These are phyloP conservation scores for Pythium plurisporium DNA, from an alignment of 352 stramenopile genomes.

Conservation along the genomic window DNA sequence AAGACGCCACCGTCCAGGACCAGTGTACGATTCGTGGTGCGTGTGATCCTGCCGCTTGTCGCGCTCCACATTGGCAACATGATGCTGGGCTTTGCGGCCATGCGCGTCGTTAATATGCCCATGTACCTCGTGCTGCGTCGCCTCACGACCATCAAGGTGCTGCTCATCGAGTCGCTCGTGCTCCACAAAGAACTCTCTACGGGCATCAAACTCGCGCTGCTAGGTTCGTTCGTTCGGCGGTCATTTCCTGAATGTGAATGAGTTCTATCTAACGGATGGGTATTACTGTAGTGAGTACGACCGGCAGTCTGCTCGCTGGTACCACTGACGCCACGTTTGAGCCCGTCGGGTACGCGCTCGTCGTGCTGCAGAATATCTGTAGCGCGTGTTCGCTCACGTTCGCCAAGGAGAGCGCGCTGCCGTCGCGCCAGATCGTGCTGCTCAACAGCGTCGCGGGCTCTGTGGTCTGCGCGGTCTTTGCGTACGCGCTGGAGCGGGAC, in stretches of 20 bases:
- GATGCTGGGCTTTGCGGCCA: slow-evolving; percentile 58
- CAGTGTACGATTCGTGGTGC: slow-evolving; percentile 25
- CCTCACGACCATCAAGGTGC: slow-evolving; percentile 69
- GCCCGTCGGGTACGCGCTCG: slow-evolving; percentile 44
- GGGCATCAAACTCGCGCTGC: slow-evolving; percentile 51
- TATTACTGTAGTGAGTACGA: slow-evolving; percentile 39
- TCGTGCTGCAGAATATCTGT: slow-evolving; percentile 66
- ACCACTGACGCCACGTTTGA: slow-evolving; percentile 48
- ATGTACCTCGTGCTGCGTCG: slow-evolving; percentile 69
- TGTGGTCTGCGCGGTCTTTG: slow-evolving; percentile 37
- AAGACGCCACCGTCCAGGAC: no score
- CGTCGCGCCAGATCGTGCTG: slow-evolving; percentile 47
- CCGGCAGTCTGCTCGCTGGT: slow-evolving; percentile 53
- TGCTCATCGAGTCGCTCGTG: slow-evolving; percentile 75
- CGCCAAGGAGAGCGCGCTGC: slow-evolving; percentile 56
- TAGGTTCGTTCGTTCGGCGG: slow-evolving; percentile 27
- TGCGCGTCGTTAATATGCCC: slow-evolving; percentile 67
- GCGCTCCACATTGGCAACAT: slow-evolving; percentile 57
- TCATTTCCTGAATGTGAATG: background rate
- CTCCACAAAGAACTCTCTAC: slow-evolving; percentile 52
- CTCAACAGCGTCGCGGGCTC: slow-evolving; percentile 48
- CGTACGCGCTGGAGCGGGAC: slow-evolving; percentile 39
- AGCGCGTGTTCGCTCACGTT: slow-evolving; percentile 57
- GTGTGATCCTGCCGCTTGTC: slow-evolving; percentile 47
- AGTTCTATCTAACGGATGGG: no score